Evolutionary conservation across 2,329 filamentous ascomycete genomes (phyloP).

Genomic region (Fusarium nodosum): DNA sequence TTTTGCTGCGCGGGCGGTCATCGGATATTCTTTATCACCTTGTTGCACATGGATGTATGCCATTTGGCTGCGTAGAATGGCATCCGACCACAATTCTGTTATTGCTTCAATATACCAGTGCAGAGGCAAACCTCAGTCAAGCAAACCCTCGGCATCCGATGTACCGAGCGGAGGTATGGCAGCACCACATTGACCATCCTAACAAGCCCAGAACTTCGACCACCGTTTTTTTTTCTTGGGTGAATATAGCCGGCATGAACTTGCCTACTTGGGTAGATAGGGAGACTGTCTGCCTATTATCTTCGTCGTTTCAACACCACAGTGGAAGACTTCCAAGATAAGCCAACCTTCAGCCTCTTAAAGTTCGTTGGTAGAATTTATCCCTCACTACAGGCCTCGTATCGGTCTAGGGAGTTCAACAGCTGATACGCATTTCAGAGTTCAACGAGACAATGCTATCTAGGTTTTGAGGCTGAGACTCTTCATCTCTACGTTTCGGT

Average conservation of each 20-base stretch:
- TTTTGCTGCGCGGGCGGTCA: constrained; percentile 9
- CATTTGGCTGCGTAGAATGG: not conserved
- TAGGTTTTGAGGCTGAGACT: constrained; percentile 22
- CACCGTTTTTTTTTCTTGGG: not conserved
- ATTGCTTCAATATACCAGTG: not conserved
- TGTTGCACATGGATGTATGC: not conserved
- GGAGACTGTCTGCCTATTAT: constrained; percentile 16
- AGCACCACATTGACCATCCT: constrained; percentile 1
- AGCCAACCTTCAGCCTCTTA: constrained; percentile 7
- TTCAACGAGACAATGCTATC: constrained; percentile 18
- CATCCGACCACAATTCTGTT: constrained; percentile 4
- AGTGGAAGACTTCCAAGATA: constrained; percentile 5
- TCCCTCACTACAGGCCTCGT: constrained; percentile 2
- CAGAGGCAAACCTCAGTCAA: not conserved
- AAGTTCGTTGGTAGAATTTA: not conserved
- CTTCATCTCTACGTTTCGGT: constrained; percentile 3
- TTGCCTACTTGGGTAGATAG: constrained; percentile 30
- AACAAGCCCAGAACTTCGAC: constrained; percentile 10
- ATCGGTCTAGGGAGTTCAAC: constrained; percentile 1
- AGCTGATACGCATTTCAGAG: constrained; percentile 8
- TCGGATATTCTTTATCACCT: not conserved
- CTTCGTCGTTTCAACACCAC: not conserved
- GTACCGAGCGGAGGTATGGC: constrained; percentile 5
- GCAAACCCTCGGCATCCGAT: not conserved
- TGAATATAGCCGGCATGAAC: constrained; percentile 9